These are phyloP conservation scores for Termitomyces heimii DNA, from an alignment of 768 basidiomycete species.

Conservation along the genomic window DNA sequence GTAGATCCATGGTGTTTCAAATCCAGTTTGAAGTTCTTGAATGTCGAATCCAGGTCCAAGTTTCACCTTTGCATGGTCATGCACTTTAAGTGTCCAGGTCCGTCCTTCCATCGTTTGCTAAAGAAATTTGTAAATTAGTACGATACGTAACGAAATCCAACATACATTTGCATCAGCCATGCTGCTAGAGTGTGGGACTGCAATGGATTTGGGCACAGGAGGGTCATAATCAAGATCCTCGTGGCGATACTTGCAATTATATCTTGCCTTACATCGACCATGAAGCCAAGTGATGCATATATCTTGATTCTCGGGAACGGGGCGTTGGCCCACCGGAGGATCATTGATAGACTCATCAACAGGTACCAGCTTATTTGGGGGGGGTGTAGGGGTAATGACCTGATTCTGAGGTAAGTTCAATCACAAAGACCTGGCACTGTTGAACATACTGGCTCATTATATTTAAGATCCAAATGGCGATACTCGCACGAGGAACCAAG, in stretches of 20 bases:
- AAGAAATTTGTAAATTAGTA: background rate
- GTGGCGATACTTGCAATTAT: conserved; percentile 24
- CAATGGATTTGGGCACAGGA: background rate
- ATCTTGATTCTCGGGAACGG: conserved; percentile 9
- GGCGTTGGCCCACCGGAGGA: conserved; percentile 15
- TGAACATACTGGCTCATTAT: conserved; percentile 13
- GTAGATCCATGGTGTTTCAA: conserved; percentile 61
- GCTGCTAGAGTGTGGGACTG: background rate
- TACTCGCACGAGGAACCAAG: conserved; percentile 18
- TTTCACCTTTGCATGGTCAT: conserved; percentile 50
- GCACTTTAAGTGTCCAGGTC: conserved; percentile 27
- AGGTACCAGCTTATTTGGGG: background rate
- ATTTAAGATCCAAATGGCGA: conserved; percentile 21
- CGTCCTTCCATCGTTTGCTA: conserved; percentile 3
- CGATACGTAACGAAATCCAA: background rate
- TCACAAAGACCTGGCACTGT: too few species aligned
- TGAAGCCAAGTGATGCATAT: conserved; percentile 23
- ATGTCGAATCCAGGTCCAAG: conserved; percentile 60
- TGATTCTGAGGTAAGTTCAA: background rate
- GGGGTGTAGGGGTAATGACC: background rate
- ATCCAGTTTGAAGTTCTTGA: conserved; percentile 51
- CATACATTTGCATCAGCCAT: background rate
- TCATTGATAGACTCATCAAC: conserved; percentile 2
- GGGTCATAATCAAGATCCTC: conserved; percentile 25
- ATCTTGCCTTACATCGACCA: conserved; percentile 19